Conservation (phyloP, 2,329 filamentous ascomycete species). For the Cadophora luteo-olivacea region DNA sequence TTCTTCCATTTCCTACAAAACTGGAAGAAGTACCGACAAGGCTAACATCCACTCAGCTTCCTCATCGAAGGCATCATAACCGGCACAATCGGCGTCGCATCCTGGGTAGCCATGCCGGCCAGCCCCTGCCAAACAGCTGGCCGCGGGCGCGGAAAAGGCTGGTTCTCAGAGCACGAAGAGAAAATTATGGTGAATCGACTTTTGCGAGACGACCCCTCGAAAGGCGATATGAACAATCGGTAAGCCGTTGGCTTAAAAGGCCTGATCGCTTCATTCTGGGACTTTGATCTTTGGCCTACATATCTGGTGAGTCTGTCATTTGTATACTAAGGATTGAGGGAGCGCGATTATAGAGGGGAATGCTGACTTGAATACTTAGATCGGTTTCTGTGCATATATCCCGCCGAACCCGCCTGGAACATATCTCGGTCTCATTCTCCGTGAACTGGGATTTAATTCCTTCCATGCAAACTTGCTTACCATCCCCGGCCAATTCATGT, state of each 20-base stretch:
- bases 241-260: constrained; percentile 55
- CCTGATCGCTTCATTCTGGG: constrained; percentile 48
- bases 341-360: no score
- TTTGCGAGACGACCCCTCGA: constrained; percentile 58
- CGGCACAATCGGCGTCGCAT: constrained; percentile 21
- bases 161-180: constrained; percentile 68
- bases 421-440: constrained; percentile 33
- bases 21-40: no score
- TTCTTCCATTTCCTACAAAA: no score
- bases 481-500: constrained; percentile 29
- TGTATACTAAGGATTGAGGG: no score
- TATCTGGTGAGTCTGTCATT: constrained; percentile 23
- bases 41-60: constrained; percentile 13
- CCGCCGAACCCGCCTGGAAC: constrained; percentile 25
- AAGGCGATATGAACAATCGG: constrained; percentile 56
- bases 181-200: constrained; percentile 71
- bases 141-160: constrained; percentile 59
- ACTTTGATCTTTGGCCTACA: constrained; percentile 64
- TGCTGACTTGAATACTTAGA: not conserved
- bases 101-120: constrained; percentile 28
- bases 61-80: constrained; percentile 33
- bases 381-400: constrained; percentile 25
- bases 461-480: constrained; percentile 36
- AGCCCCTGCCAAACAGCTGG: constrained; percentile 53
- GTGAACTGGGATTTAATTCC: constrained; percentile 33